Percentiles rank a stretch among this genome's conserved stretches.
These are phyloP conservation scores for Paratinospora sagittata DNA, from an alignment of 164 flowering plant species.

Conservation along the genomic window DNA sequence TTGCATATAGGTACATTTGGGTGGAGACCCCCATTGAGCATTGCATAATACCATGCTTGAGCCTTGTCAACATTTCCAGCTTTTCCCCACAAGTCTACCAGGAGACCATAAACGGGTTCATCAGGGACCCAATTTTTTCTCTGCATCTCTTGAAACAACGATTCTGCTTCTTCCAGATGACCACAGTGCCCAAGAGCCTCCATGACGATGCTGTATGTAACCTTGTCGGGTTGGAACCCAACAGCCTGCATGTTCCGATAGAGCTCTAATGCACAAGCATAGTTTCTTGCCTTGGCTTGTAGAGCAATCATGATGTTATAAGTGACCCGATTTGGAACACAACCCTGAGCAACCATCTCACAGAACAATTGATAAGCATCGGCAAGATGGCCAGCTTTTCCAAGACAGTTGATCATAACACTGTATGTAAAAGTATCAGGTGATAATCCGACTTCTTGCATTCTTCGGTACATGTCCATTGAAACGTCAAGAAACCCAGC, in stretches of 20 bases:
- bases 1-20: constrained; percentile 98
- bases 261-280: constrained; percentile 56
- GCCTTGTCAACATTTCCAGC: constrained; percentile 82
- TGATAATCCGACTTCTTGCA: constrained; percentile 82
- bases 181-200: constrained; percentile 98
- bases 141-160: constrained; percentile 70
- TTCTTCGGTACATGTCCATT: constrained; percentile 68
- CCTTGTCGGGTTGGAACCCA: constrained; percentile 88
- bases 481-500: constrained; percentile 93
- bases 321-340: constrained; percentile 80
- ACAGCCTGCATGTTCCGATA: constrained; percentile 85
- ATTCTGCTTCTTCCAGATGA: constrained; percentile 84
- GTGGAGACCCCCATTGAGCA: constrained; percentile 75
- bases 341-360: constrained; percentile 86
- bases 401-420: constrained; percentile 93
- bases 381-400: constrained; percentile 81
- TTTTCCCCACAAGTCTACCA: constrained; percentile 98
- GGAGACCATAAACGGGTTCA: constrained; percentile 91
- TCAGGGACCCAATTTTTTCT: constrained; percentile 77
- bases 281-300: constrained; percentile 91
- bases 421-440: constrained; percentile 97
- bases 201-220: constrained; percentile 94
- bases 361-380: constrained; percentile 69
- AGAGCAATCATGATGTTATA: constrained; percentile 93
- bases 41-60: constrained; percentile 75